A percentile compares a stretch with the other conserved stretches of the same genome.
Evolutionary conservation across 2,329 filamentous ascomycete genomes (phyloP).

Genomic region (Nigrospora osmanthi): DNA sequence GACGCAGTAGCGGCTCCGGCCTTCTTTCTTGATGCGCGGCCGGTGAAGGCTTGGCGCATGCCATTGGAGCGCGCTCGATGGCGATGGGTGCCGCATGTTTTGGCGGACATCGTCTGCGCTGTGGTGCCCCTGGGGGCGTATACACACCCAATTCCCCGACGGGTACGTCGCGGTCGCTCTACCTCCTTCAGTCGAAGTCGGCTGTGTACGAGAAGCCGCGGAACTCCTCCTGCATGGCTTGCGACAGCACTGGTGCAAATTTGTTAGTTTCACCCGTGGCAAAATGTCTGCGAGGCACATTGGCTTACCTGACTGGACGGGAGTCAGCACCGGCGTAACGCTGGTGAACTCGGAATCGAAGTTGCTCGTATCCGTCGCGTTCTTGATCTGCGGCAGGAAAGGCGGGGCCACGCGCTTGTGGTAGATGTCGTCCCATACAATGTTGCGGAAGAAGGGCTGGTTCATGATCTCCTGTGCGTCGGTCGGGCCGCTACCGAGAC

Average conservation of each 20-base stretch:
- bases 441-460: constrained; percentile 94
- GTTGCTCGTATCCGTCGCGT: constrained; percentile 96
- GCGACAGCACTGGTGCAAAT: constrained; percentile 68
- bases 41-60: too few species aligned
- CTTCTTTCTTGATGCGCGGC: too few species aligned
- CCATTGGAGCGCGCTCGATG: too few species aligned
- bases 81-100: too few species aligned
- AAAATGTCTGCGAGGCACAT: too few species aligned
- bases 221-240: constrained; percentile 99
- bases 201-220: constrained; percentile 96
- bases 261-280: not conserved
- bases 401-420: constrained; percentile 86
- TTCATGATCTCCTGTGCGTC: constrained; percentile 99
- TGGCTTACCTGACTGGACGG: constrained; percentile 86
- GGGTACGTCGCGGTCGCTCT: too few species aligned
- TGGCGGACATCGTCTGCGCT: too few species aligned
- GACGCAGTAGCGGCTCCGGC: too few species aligned
- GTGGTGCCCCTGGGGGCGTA: too few species aligned
- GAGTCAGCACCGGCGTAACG: constrained; percentile 92
- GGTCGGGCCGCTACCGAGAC: constrained; percentile 87
- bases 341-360: constrained; percentile 98
- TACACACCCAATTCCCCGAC: too few species aligned
- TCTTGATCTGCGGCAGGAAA: constrained; percentile 85
- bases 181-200: constrained; percentile 61
- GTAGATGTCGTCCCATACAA: constrained; percentile 99